These are phyloP conservation scores for Saccharomyces hybrid DNA, from an alignment of 1,139 yeast genomes.

Conservation along the genomic window DNA sequence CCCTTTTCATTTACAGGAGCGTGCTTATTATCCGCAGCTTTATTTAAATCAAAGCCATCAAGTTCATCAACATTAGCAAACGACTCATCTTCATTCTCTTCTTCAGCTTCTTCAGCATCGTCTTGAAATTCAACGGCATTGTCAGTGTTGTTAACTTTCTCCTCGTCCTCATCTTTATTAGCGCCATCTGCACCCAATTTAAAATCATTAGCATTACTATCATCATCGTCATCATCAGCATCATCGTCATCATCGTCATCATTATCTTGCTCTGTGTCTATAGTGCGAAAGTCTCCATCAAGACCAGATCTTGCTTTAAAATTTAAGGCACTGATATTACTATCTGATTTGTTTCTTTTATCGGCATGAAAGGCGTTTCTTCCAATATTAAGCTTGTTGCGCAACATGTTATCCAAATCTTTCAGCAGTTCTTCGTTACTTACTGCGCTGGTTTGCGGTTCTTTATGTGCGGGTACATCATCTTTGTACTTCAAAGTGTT, in stretches of 20 bases:
- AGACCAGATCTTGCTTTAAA: constrained; percentile 12
- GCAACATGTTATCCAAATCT: constrained; percentile 23
- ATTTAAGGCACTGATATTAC: constrained; percentile 5
- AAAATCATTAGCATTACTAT: neutral
- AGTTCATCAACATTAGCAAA: constrained; percentile 33
- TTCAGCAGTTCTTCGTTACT: neutral
- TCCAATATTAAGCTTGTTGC: constrained; percentile 18
- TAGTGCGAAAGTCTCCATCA: constrained; percentile 11
- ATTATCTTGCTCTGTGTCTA: constrained; percentile 1
- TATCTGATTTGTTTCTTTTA: constrained; percentile 7
- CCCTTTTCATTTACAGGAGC: constrained; percentile 1
- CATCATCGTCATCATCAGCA: neutral
- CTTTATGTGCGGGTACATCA: neutral
- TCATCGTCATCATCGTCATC: constrained; percentile 2
- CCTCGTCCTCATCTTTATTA: neutral
- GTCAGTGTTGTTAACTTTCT: constrained; percentile 9
- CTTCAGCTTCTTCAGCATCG: constrained; percentile 17
- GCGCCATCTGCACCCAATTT: neutral
- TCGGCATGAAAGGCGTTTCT: constrained; percentile 6
- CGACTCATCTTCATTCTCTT: constrained; percentile 28
- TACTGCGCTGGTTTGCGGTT: neutral
- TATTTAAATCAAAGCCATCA: constrained; percentile 24
- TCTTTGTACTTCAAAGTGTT: neutral
- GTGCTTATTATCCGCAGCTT: neutral
- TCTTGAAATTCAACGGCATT: constrained; percentile 1